A percentile compares a stretch with the other conserved stretches of the same genome.
Conservation (phyloP, 2,329 filamentous ascomycete species). For the Xylaria arbuscula region DNA sequence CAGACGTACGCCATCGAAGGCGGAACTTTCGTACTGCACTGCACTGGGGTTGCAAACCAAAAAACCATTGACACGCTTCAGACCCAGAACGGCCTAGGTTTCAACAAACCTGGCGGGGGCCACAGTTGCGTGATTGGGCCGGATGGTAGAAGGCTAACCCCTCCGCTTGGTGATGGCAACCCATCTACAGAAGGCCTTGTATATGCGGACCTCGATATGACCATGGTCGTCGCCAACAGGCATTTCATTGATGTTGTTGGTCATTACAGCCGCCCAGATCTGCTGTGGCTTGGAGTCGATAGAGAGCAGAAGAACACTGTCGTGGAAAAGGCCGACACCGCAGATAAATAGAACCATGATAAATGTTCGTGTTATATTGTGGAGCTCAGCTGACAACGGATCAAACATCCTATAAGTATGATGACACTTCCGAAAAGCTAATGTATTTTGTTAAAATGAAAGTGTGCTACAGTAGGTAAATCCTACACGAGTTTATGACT, state of each 20-base stretch:
- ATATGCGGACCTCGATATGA: not conserved
- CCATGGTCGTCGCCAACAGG: not conserved
- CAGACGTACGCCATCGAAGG: not conserved
- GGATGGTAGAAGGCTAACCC: not conserved
- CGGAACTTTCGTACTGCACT: not conserved
- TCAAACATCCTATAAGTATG: no score
- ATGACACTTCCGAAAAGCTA: no score
- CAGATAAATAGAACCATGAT: not conserved
- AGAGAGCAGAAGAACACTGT: not conserved
- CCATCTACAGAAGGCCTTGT: not conserved
- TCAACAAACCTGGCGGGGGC: not conserved
- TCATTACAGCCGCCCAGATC: not conserved
- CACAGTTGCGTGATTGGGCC: not conserved
- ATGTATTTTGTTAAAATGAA: no score
- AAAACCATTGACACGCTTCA: not conserved
- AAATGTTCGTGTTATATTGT: no score
- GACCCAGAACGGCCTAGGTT: not conserved
- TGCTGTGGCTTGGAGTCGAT: not conserved
- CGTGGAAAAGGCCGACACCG: not conserved
- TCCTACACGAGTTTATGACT: no score
- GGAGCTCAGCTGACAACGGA: no score
- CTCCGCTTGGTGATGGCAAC: not conserved
- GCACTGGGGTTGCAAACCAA: not conserved
- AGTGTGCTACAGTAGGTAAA: no score
- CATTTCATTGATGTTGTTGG: not conserved